Evolutionary conservation across 2,329 filamentous ascomycete species (phyloP).

Genomic region (Diaporthe caulivora): DNA sequence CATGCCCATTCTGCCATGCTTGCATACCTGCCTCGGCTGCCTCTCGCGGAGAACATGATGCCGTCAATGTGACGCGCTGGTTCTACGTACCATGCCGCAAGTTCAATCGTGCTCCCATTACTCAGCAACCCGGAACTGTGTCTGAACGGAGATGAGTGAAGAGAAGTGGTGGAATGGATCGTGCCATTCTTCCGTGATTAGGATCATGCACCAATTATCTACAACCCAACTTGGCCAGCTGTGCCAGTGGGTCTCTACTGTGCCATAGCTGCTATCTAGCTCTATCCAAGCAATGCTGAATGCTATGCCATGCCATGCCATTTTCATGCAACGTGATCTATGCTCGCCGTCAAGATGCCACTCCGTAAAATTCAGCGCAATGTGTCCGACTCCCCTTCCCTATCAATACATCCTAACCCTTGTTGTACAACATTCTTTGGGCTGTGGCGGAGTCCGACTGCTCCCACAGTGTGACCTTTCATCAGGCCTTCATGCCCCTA

Average conservation of each 20-base stretch:
- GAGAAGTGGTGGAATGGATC: too few species aligned
- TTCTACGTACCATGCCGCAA: too few species aligned
- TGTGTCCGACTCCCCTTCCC: background rate
- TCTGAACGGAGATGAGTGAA: too few species aligned
- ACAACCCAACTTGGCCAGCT: too few species aligned
- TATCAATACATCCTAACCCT: conserved; percentile 6
- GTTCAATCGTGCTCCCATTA: too few species aligned
- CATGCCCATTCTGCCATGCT: too few species aligned
- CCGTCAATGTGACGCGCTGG: too few species aligned
- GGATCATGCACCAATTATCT: too few species aligned
- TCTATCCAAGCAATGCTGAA: conserved; percentile 9
- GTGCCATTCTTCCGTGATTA: too few species aligned
- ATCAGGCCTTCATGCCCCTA: background rate
- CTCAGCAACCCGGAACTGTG: too few species aligned
- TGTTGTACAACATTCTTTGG: background rate
- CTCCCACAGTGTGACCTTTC: background rate
- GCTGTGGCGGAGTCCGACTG: background rate
- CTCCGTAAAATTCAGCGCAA: background rate
- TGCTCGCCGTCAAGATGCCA: conserved; percentile 7
- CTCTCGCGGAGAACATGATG: too few species aligned
- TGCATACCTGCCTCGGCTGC: too few species aligned
- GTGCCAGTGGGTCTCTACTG: background rate
- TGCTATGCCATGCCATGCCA: conserved; percentile 2
- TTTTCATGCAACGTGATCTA: conserved; percentile 7
- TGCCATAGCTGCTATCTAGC: background rate